phyloP scores from a whole-genome alignment of 306 rosid species.

The Corylus avellana region DNA sequence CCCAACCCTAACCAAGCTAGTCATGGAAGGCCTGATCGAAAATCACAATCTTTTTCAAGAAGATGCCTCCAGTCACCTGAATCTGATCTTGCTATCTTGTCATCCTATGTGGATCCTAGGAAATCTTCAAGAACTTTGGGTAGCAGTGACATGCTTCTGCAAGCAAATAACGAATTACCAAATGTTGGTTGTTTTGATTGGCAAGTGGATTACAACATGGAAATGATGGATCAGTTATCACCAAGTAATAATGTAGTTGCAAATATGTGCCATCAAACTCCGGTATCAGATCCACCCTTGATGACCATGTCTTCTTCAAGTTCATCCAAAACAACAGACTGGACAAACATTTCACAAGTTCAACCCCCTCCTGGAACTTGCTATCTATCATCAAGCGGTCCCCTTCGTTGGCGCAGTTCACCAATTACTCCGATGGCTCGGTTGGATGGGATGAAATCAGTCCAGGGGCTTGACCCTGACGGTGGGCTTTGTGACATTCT shows the following conservation, averaged over 20 bases:
- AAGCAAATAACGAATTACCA: conserved; percentile 28
- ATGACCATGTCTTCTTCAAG: conserved; percentile 25
- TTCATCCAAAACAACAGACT: conserved; percentile 29
- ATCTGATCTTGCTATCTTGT: conserved; percentile 28
- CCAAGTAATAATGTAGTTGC: conserved; percentile 23
- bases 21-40: conserved; percentile 44
- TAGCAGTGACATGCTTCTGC: conserved; percentile 24
- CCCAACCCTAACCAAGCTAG: conserved; percentile 26
- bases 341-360: conserved; percentile 20
- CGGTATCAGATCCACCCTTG: conserved; percentile 25
- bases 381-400: conserved; percentile 31
- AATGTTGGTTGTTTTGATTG: conserved; percentile 27
- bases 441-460: conserved; percentile 29
- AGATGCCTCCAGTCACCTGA: conserved; percentile 36
- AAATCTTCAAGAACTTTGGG: conserved; percentile 22
- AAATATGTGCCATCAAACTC: conserved; percentile 19
- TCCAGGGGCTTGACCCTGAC: conserved; percentile 29
- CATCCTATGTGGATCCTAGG: conserved; percentile 26
- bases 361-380: conserved; percentile 26
- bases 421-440: conserved; percentile 47
- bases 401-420: conserved; percentile 46
- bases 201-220: conserved; percentile 25
- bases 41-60: conserved; percentile 36
- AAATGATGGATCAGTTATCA: conserved; percentile 26
- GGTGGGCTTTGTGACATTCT: conserved; percentile 29